Evolutionary conservation across 805 yeast species (phyloP), one percentile per base, ranked within the genome.

Genomic region (Pichia thaimueangensis): DNA sequence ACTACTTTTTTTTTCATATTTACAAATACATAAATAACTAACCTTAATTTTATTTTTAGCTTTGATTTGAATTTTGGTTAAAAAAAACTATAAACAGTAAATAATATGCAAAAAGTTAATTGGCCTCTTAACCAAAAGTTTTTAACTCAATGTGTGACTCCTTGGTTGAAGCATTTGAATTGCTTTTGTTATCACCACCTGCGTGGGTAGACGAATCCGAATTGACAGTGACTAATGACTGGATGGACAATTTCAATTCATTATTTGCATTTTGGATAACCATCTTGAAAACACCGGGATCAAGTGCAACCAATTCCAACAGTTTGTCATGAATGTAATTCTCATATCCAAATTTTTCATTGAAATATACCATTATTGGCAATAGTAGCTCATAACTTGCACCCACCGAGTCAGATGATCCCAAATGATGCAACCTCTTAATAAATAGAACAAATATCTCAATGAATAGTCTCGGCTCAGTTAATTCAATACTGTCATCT

Each of bases 371-470:
- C 37, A 53, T 49, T 15, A 58, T 56, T 34, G 56, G 69, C 22
- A 58, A 40, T 5, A 53, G 45, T 16, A 71, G 47, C 13, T 61
- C 53, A 42, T 62, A 51, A 2, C 64, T 60, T 4, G 60, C 46
- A 5, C 13, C 37, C 13, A 16, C 20, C 12, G 5, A 11, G 6
- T 4, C 20, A 16, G 64, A 62, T 20, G 13, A n/a, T 5, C 56
- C 55, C 13, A 29, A 29, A 29, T 29, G 13, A 25, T 45, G 34
- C 8, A 67, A 47, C 11, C 59, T 53, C 50, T 68, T 73, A 3
- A 70, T 55, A 45, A 76, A 73, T 13, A 70, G 52, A 6, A 72
- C 59, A 35, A 80, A 53, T 20, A 78, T 63, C 45, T 80, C 85
- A 39, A 78, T 58, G 6, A 67, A 57, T 15, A 71, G 44, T 48